Percentiles rank a stretch among this genome's conserved stretches.
These are phyloP conservation scores for Diaporthe ilicicola DNA, from an alignment of 2,329 filamentous ascomycete genomes.

Conservation along the genomic window DNA sequence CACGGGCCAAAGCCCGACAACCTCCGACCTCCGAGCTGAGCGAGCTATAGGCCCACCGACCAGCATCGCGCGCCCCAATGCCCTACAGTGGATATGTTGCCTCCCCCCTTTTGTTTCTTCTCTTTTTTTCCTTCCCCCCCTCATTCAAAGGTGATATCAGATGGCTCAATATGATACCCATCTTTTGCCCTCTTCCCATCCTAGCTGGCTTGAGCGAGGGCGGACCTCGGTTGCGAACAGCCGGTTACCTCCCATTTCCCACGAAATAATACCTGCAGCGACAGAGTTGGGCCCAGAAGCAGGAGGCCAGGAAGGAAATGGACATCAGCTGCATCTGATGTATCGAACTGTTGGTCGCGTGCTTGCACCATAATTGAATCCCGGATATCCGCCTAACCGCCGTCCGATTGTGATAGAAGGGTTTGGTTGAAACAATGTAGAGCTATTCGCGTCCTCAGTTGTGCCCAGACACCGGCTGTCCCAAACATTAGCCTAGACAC, in stretches of 20 bases:
- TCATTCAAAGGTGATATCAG: neutral
- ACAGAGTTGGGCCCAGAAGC: neutral
- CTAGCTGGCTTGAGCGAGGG: neutral
- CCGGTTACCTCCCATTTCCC: neutral
- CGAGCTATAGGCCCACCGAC: neutral
- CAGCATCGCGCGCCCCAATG: neutral
- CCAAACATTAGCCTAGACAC: neutral
- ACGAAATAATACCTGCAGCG: too few species aligned
- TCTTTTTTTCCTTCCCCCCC: neutral
- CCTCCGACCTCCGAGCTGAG: slow-evolving; percentile 4
- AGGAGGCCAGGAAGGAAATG: neutral
- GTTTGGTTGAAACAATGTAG: slow-evolving; percentile 11
- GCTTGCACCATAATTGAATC: neutral
- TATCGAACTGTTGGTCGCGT: neutral
- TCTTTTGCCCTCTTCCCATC: neutral
- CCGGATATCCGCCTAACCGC: neutral
- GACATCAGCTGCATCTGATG: neutral
- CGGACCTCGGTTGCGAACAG: neutral
- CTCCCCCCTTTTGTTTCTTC: slow-evolving; percentile 1
- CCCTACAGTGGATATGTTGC: neutral
- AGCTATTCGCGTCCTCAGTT: slow-evolving; percentile 12
- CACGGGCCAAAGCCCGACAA: neutral
- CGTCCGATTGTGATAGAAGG: neutral
- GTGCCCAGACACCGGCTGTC: slow-evolving; percentile 10
- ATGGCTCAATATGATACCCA: neutral